Evolutionary conservation across 768 basidiomycete species (phyloP).

Genomic region (Pleurotus salmoneostramineus): DNA sequence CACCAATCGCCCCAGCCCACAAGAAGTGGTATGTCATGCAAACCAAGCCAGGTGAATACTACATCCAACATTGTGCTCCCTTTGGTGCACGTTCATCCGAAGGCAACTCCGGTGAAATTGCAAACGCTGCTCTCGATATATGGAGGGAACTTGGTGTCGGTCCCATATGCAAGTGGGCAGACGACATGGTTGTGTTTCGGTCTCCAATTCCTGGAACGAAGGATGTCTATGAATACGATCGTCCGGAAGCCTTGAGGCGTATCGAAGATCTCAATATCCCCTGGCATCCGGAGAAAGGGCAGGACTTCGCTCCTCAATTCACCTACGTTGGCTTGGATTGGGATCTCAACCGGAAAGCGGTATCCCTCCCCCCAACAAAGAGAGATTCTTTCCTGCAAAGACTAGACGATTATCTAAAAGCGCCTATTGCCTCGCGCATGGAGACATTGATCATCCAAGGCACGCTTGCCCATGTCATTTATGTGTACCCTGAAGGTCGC

Average conservation of each 20-base stretch:
- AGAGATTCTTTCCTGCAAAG: slow-evolving; percentile 16
- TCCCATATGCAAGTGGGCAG: slow-evolving; percentile 22
- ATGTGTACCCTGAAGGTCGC: slow-evolving; percentile 16
- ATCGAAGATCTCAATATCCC: slow-evolving; percentile 17
- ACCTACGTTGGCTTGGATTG: slow-evolving; percentile 25
- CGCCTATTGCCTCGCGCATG: background rate
- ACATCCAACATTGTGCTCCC: slow-evolving; percentile 16
- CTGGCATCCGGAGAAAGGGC: slow-evolving; percentile 19
- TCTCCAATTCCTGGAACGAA: slow-evolving; percentile 13
- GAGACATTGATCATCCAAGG: slow-evolving; percentile 21
- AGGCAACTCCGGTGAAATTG: slow-evolving; percentile 21
- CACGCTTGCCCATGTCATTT: slow-evolving; percentile 25
- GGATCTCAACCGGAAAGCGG: slow-evolving; percentile 20
- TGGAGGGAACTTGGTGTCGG: slow-evolving; percentile 14
- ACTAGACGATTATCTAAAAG: slow-evolving; percentile 9
- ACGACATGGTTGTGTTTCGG: slow-evolving; percentile 23
- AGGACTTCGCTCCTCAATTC: slow-evolving; percentile 11
- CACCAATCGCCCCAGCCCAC: slow-evolving; percentile 22
- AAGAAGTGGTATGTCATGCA: slow-evolving; percentile 16
- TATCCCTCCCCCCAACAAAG: slow-evolving; percentile 22
- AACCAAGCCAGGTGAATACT: slow-evolving; percentile 13
- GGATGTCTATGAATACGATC: slow-evolving; percentile 15
- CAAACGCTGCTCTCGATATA: slow-evolving; percentile 19
- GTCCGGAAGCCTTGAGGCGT: background rate
- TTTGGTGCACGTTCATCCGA: slow-evolving; percentile 21